These are phyloP conservation scores for Sodiomyces alkalinus DNA, from an alignment of 2,329 filamentous ascomycete species.

Conservation along the genomic window DNA sequence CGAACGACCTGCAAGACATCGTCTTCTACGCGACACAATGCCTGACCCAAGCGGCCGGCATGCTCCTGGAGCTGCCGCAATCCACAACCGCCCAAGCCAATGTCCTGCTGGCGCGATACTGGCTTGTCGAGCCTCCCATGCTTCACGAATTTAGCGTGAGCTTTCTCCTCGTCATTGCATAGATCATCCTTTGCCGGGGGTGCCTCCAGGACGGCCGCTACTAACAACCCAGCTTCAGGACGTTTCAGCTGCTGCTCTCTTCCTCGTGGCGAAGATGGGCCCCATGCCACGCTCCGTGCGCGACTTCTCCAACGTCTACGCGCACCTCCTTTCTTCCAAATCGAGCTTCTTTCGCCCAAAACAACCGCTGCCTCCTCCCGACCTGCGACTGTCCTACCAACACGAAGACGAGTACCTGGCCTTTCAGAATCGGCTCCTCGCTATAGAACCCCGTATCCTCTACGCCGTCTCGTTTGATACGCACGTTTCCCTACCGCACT, in stretches of 20 bases:
- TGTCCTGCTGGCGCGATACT: constrained; percentile 69
- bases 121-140: constrained; percentile 45
- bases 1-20: constrained; percentile 53
- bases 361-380: constrained; percentile 15
- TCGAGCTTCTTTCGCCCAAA: constrained; percentile 37
- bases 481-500: constrained; percentile 73
- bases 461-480: constrained; percentile 60
- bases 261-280: constrained; percentile 70
- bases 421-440: constrained; percentile 48
- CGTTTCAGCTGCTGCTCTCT: constrained; percentile 67
- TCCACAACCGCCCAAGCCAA: constrained; percentile 76
- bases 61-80: constrained; percentile 72
- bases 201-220: neutral
- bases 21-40: constrained; percentile 57
- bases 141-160: constrained; percentile 41
- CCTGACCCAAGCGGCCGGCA: constrained; percentile 63
- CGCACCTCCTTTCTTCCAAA: constrained; percentile 54
- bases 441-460: constrained; percentile 65
- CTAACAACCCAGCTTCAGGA: constrained; percentile 40
- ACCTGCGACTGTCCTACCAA: constrained; percentile 48
- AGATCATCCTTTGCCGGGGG: too few relatives aligned
- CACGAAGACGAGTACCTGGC: constrained; percentile 57
- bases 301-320: constrained; percentile 72
- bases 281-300: constrained; percentile 60
- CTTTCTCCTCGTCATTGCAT: neutral